Percentiles rank a stretch among this genome's conserved stretches.
Conservation (phyloP, 2,329 filamentous ascomycete genomes). For the Penicillium sp. region DNA sequence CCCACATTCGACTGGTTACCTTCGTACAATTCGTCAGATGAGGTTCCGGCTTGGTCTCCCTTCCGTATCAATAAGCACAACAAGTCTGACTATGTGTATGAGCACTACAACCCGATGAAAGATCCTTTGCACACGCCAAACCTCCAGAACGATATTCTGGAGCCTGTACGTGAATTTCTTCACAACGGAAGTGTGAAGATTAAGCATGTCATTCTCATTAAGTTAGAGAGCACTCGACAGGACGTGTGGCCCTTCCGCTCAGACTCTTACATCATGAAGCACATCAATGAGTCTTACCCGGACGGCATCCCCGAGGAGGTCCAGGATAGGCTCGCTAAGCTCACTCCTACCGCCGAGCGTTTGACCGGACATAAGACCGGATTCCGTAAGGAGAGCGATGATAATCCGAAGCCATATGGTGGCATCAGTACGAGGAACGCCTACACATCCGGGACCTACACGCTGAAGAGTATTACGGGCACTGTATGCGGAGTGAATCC, state of each 20-base stretch:
- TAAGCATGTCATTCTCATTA: slow-evolving; percentile 37
- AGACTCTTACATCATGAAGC: slow-evolving; percentile 26
- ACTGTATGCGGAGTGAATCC: slow-evolving; percentile 38
- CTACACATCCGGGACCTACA: slow-evolving; percentile 37
- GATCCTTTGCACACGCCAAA: slow-evolving; percentile 14
- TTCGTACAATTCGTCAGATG: slow-evolving; percentile 2
- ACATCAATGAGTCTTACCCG: slow-evolving; percentile 30
- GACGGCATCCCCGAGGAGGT: slow-evolving; percentile 28
- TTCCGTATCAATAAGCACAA: slow-evolving; percentile 5
- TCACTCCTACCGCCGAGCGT: slow-evolving; percentile 21
- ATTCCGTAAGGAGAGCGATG: slow-evolving; percentile 9
- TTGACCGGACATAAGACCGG: slow-evolving; percentile 19
- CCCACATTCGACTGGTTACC: slow-evolving; percentile 15
- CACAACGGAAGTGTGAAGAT: slow-evolving; percentile 28
- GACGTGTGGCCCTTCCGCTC: slow-evolving; percentile 40
- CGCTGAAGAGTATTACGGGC: slow-evolving; percentile 36
- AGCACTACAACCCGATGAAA: slow-evolving; percentile 11
- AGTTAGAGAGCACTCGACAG: slow-evolving; percentile 40
- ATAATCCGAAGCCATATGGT: slow-evolving; percentile 25
- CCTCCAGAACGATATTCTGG: slow-evolving; percentile 12
- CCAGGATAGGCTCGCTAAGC: slow-evolving; percentile 17
- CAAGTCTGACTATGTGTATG: background rate
- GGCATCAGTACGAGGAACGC: slow-evolving; percentile 36
- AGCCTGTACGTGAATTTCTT: slow-evolving; percentile 10
- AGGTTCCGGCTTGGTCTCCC: slow-evolving; percentile 11